Conservation (phyloP, 2,329 filamentous ascomycete species). For the Venturia effusa region DNA sequence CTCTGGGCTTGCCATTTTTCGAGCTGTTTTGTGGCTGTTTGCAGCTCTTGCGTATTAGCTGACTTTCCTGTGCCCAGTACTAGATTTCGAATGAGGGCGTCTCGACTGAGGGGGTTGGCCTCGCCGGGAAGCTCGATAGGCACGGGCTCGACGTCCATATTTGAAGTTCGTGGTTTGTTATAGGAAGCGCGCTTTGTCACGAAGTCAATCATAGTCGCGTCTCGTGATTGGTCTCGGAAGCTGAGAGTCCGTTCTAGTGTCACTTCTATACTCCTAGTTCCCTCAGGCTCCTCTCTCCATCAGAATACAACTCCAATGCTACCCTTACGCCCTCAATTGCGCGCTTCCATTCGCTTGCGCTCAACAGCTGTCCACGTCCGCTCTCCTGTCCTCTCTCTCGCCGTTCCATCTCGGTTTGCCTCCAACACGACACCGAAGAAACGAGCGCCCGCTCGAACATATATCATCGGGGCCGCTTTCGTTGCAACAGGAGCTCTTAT, state of each 20-base stretch:
- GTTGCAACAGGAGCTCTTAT: neutral
- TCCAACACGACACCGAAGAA: neutral
- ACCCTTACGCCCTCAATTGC: neutral
- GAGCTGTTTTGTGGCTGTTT: slow-evolving; percentile 41
- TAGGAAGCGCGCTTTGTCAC: neutral
- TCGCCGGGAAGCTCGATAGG: slow-evolving; percentile 45
- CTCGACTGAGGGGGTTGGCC: slow-evolving; percentile 48
- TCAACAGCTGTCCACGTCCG: neutral
- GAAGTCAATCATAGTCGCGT: neutral
- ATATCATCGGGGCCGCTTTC: neutral
- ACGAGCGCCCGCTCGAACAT: neutral
- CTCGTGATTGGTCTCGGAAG: neutral
- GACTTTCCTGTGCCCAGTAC: slow-evolving; percentile 39
- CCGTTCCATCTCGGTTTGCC: neutral
- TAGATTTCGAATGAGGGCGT: slow-evolving; percentile 30
- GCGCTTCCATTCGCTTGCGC: neutral
- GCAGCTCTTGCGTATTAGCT: slow-evolving; percentile 36
- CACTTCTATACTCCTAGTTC: neutral
- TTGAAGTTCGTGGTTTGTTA: neutral
- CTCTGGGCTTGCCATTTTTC: slow-evolving; percentile 37
- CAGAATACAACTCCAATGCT: no score
- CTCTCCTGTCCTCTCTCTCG: neutral
- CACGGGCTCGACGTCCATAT: slow-evolving; percentile 6
- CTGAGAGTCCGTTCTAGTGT: neutral
- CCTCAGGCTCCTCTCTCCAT: neutral